Base-by-base conservation (phyloP, 768 basidiomycete species). In the Boletus edulis region DNA sequence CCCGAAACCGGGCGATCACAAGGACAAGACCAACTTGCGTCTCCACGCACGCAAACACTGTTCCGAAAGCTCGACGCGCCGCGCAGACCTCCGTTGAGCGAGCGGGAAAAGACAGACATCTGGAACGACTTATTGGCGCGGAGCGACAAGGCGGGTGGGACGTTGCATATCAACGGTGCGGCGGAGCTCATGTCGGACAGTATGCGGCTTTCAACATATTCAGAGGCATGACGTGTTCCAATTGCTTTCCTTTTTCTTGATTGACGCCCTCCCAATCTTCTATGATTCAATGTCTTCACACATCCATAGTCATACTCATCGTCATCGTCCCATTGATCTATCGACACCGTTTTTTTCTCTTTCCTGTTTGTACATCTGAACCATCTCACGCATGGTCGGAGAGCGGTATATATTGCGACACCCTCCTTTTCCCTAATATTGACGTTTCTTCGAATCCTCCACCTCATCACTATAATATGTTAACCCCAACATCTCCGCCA, bases 81-180 rank as follows among this genome's bases (percentile, higher is more conserved):
- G 29, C 69, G 70, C 48, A 67, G 70, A 50, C 67, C 69, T 22
- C 75, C 69, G 41, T 68, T 85, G 66, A 82, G 82, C 24, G 86
- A 89, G 65, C 71, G 80, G 62, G 87, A 91, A 72, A 91, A 91
- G 73, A 78, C 79, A 8, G 81, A 78, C 13, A 81, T 80, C 62
- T 91, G 87, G 88, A 79, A 87, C 52, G 84, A 84, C 56, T 62
- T 91, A 51, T 69, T 90, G 56, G 78, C 81, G 65, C 76, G 79
- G 60, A 89, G 88, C 62, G 85, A 78, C 40, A 69, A 71, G 48
- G 89, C 89, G 1, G 89, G 89, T 1, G 89, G 89, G 42, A 91
- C 89, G 49, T 65, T 91, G 51, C 86, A 83, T 60, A 64, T 90
- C 7, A 53, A 61, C 11, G 73, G 75, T 9, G 45, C 53, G 20